A percentile compares a stretch with the other conserved stretches of the same genome.
phyloP scores from a whole-genome alignment of 2,329 filamentous ascomycete species.

The Phoma sp. region DNA sequence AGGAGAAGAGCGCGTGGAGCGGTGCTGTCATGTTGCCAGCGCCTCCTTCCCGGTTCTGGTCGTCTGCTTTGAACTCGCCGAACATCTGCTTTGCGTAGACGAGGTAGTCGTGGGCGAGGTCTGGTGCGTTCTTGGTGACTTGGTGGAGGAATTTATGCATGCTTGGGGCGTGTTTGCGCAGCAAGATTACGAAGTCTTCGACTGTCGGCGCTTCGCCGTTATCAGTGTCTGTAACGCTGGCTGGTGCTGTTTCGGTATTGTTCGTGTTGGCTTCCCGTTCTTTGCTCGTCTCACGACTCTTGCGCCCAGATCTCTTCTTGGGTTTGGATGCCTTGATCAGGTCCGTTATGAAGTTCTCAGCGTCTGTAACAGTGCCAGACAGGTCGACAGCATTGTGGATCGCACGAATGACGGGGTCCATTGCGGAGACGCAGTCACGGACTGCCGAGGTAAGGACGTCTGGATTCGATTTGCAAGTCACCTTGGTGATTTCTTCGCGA shows the following conservation, averaged over 20 bases:
- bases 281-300: slow-evolving; percentile 28
- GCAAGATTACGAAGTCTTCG: slow-evolving; percentile 72
- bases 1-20: slow-evolving; percentile 51
- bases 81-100: slow-evolving; percentile 66
- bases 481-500: slow-evolving; percentile 70
- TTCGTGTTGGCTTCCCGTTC: slow-evolving; percentile 30
- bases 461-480: slow-evolving; percentile 71
- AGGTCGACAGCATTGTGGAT: slow-evolving; percentile 76
- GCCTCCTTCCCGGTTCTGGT: slow-evolving; percentile 28
- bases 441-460: slow-evolving; percentile 75
- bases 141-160: slow-evolving; percentile 75
- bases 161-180: slow-evolving; percentile 67
- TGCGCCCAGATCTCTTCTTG: slow-evolving; percentile 39
- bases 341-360: slow-evolving; percentile 72
- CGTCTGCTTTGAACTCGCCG: slow-evolving; percentile 59
- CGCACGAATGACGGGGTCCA: slow-evolving; percentile 75
- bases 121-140: slow-evolving; percentile 70
- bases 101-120: slow-evolving; percentile 66
- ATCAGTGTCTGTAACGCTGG: slow-evolving; percentile 30
- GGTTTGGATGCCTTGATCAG: slow-evolving; percentile 64
- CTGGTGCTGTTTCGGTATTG: slow-evolving; percentile 20
- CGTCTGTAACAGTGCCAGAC: slow-evolving; percentile 69
- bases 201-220: slow-evolving; percentile 60
- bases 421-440: slow-evolving; percentile 68
- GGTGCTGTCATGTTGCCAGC: slow-evolving; percentile 53